Evolutionary conservation across 1,284 basidiomycete genomes (phyloP), one percentile per base, ranked within the genome.

Genomic region (Moesziomyces parantarcticus): DNA sequence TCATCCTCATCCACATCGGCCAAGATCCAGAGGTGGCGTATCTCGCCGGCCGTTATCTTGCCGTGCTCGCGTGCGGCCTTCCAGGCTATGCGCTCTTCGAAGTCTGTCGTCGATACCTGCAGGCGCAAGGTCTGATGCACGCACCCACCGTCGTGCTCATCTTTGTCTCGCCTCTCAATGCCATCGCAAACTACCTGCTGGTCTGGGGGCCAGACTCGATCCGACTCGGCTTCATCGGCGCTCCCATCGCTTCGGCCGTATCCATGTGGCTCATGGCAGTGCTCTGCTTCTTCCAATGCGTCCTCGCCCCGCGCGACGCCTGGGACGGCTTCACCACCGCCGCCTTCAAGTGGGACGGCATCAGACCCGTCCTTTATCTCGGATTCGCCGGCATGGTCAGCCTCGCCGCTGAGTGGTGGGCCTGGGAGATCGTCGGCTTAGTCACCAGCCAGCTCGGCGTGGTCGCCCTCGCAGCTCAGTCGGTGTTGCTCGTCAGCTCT

Each of bases 191-290:
- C 83, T 97, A 90, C 79, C 78, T 93, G 1, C 88, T 99, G 14
- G 93, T 86, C 13, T 84, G 82, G 80, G 85, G 85, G 1, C 85
- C 84, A 7, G 77, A 81, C 13, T 59, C 57, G 7, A 63, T 81
- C 36, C 66, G 92, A 18, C 86, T 98, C 1, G 96, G 96, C 9
- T 99, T 94, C 84, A 89, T 94, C 61, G 96, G 96, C 10, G 95
- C 95, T 2, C 95, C 96, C 0, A 87, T 97, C 39, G 92, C 95
- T 0, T 93, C 92, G 0, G 91, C 92, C 0, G 88, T 96, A 62
- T 92, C 92, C 3, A 93, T 93, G 86, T 96, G 94, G 84, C 86
- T 96, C 32, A 91, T 94, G 60, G 88, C 78, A 21, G 90, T 11
- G 43, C 84, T 84, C 16, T 65, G 62, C 59, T 62, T 75, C 45